Base-by-base conservation (phyloP, 2,329 filamentous ascomycete species). In the Pestalotiopsis sp. region DNA sequence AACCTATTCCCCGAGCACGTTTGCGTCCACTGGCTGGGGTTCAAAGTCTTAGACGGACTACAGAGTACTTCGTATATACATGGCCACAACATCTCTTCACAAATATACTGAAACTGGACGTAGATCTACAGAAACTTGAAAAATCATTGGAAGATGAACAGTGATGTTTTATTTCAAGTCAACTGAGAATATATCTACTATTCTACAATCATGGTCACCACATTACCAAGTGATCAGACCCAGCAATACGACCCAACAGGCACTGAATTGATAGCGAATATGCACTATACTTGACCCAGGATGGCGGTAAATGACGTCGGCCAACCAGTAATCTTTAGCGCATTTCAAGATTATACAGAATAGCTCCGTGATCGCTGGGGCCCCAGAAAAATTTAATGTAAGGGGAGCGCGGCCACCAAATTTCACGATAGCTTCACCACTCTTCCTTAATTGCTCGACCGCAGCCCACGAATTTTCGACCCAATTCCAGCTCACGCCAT, bases 211-310 rank as follows among this genome's bases (percentile, higher is more conserved):
- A 36, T 36, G 31, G 31, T 9, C 31, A 36, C 7, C 31, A 36
- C 7, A 36, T 9, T 52, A n/a, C 17, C 17, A 52, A 52, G 17
- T 52, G 9, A 9, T n/a, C 20, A 52, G 20, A 9, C 20, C 45
- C 17, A 52, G 5, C 45, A n/a, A 52, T 7, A 9, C 45, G 45
- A 36, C 31, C 31, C 9, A 36, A 36, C 6, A 9, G 2, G 31
- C 31, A 36, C 31, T 36, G 7, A 36, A 36, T 9, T 9, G 45
- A 52, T 23, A 20, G n/a, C 45, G 17, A 9, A 9, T 31, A 25
- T n/a, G 4, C 25, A 7, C 61, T 23, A 45, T 64, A 14, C 57
- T 13, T 25, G 14, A 60, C 72, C 76, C 12, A 20, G 63, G 23
- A 52, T 25, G 52, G 41, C 7, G 61, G 25, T 45, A 52, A 52